Evolutionary conservation across 139 green algal genomes (phyloP), one percentile per base, ranked within the genome.

Genomic region (Chlorella sp.): DNA sequence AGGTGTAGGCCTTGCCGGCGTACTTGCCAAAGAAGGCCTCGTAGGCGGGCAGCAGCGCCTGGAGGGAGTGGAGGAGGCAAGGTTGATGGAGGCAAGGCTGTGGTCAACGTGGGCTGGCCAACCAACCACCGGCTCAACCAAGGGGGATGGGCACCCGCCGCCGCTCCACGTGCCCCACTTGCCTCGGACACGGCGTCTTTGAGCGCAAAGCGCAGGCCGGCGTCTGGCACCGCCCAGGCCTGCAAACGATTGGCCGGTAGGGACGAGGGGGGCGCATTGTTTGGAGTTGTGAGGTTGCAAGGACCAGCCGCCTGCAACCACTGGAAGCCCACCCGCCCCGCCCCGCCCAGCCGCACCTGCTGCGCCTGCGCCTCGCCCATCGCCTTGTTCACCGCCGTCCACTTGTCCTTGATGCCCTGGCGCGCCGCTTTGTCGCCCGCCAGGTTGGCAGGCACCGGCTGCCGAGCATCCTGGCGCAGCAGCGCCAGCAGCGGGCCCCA

Each of bases 181-280:
- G 82, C 51, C 41, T 91, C 82, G 32, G 78, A 41, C 40, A 91
- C 48, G 14, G 88, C 85, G 30, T 91, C 88, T 43, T 84, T 86
- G 43, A 91, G 68, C 40, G 85, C 84, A 54, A 69, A 79, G 28
- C 83, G 82, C 72, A 91, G 88, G 65, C 70, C 30, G 28, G 85
- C 40, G 19, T 91, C 88, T 0, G 85, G 84, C 32, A 91, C 86
- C 3, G 78, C 84, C 88, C 88, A 91, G 1, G 43, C 56, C 43
- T 82, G 76, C 76, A 58, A 2, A 19, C 8, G 4, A 36, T 22
- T 41, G 58, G n/a, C n/a, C n/a, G n/a, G n/a, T n/a, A n/a, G n/a
- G n/a, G n/a, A n/a, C n/a, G n/a, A n/a, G n/a, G n/a, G n/a, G n/a
- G n/a, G n/a, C n/a, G n/a, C n/a, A n/a, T n/a, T n/a, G n/a, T n/a